Evolutionary conservation across 1,139 yeast species (phyloP).

Genomic region (Blastobotrys apis): DNA sequence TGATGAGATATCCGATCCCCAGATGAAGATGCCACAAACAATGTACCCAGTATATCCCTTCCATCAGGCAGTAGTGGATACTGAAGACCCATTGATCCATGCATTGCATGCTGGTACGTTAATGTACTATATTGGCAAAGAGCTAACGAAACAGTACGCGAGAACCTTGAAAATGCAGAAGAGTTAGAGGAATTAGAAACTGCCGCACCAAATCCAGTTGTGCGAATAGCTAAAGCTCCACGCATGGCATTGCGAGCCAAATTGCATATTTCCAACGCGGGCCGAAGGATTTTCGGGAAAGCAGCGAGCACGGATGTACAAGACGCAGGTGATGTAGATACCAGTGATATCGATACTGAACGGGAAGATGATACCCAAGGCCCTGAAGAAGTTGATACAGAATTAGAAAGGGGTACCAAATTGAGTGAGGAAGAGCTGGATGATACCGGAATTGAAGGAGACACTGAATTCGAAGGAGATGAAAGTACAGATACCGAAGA

Average conservation of each 20-base stretch:
- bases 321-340: background rate
- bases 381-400: background rate
- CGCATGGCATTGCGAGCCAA: slow-evolving; percentile 1
- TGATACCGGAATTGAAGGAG: background rate
- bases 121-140: no score
- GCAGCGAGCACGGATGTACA: no score
- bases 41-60: no score
- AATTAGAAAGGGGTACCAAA: background rate
- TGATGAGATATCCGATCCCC: no score
- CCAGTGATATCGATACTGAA: background rate
- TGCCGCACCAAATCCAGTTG: background rate
- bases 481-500: no score
- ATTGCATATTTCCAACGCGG: slow-evolving; percentile 3
- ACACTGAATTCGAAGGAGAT: background rate
- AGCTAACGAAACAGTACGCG: background rate
- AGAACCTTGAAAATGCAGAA: slow-evolving; percentile 3
- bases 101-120: slow-evolving; percentile 2
- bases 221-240: background rate
- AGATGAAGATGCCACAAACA: no score
- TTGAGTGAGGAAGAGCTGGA: background rate
- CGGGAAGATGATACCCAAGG: no score
- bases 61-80: no score
- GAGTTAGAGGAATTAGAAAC: no score
- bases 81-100: no score
- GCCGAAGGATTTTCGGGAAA: no score